Evolutionary conservation across 805 yeast genomes (phyloP), one percentile per base, ranked within the genome.

Genomic region (Scheffersomyces stipitis): DNA sequence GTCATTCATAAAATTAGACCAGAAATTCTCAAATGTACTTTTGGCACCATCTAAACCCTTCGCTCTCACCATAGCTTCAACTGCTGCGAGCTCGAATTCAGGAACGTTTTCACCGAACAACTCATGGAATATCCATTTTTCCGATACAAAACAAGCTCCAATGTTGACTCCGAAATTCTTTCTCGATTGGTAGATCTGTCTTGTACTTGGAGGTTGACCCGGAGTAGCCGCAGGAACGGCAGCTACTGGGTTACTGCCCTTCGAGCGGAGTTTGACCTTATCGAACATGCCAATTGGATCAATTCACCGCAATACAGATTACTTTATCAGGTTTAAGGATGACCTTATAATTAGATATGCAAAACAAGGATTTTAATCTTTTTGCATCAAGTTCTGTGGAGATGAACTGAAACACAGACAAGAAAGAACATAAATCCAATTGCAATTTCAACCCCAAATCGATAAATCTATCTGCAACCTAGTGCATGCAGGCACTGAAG

Each of bases 151-250:
- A 39, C 83, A 60, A 0, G 89, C 75, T 0, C 98, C 98, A 28
- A 90, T 64, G 58, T 89, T 90, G 22, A 86, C 95, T 5, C 96
- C 98, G 53, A 76, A 80, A 53, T 86, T 86, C 48, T 64, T 64
- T 35, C 93, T 65, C 15, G 72, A 62, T 48, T 75, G 81, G 50
- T 71, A 80, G n/a, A 85, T 72, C 16, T 80, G 69, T 28, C 59
- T 64, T 34, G 52, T 55, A 6, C 71, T 51, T 4, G 75, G 78
- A 6, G 38, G 42, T 15, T 47, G 31, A 0, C 69, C 66, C 1
- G 35, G 36, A 1, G 70, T 66, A 3, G 64, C 68, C 4, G 69
- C 69, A 3, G 64, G 60, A 13, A 42, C 59, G 1, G 67, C 58
- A 9, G 39, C 29, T 6, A 56, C 37, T 10, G 60, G 30, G 4